Evolutionary conservation across 2,329 filamentous ascomycete genomes (phyloP).

Genomic region (Apiospora koreana): DNA sequence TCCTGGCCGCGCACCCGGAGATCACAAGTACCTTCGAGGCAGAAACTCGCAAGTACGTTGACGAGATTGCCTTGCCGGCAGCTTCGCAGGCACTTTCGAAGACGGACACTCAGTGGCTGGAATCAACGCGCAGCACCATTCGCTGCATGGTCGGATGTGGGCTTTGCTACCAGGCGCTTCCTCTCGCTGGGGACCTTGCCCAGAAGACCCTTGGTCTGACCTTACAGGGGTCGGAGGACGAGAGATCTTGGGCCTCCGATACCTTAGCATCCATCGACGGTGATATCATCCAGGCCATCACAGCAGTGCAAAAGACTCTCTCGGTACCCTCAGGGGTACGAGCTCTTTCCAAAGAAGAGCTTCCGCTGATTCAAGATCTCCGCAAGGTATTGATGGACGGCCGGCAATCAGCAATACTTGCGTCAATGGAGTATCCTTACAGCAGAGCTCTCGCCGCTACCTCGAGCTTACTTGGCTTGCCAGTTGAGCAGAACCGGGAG

Average conservation of each 20-base stretch:
- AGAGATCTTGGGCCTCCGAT: not conserved
- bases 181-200: constrained; percentile 18
- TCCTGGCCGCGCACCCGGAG: constrained; percentile 29
- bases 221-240: not conserved
- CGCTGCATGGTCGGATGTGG: constrained; percentile 30
- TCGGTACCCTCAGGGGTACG: constrained; percentile 22
- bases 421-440: constrained; percentile 10
- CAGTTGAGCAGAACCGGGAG: not conserved
- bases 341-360: constrained; percentile 20
- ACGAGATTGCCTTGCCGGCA: constrained; percentile 18
- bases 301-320: constrained; percentile 36
- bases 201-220: constrained; percentile 13
- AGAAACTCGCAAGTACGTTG: constrained; percentile 30
- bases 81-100: not conserved
- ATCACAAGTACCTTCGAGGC: constrained; percentile 35
- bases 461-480: not conserved
- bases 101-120: not conserved
- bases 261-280: constrained; percentile 25
- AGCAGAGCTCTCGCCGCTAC: constrained; percentile 9
- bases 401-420: not conserved
- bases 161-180: constrained; percentile 21
- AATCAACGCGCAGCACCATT: constrained; percentile 19
- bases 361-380: not conserved
- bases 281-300: constrained; percentile 37
- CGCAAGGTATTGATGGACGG: not conserved